phyloP scores from a whole-genome alignment of 495 filamentous ascomycete species.

The Aspergillus conjunctus region DNA sequence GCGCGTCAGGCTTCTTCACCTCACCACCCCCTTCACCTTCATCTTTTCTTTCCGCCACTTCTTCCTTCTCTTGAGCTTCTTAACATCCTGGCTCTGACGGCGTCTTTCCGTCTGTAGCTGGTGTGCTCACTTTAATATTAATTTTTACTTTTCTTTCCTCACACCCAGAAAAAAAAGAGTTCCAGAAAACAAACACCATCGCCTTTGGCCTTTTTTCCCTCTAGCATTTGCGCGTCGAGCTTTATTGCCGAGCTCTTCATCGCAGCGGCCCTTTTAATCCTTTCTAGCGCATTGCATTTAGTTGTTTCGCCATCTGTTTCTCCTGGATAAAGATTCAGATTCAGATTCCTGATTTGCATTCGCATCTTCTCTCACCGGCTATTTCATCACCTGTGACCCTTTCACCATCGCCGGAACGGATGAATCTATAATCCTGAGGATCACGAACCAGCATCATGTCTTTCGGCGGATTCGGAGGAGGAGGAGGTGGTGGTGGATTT shows the following conservation, averaged over 20 bases:
- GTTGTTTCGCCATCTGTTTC: constrained; percentile 1
- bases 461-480: constrained; percentile 36
- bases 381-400: constrained; percentile 2
- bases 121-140: constrained; percentile 14
- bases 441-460: constrained; percentile 46
- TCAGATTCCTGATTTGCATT: constrained; percentile 3
- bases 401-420: constrained; percentile 30
- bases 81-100: constrained; percentile 23
- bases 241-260: constrained; percentile 7
- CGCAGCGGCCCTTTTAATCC: not conserved
- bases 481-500: constrained; percentile 62
- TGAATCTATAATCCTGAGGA: constrained; percentile 37
- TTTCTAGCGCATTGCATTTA: constrained; percentile 15
- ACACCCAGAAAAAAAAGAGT: constrained; percentile 1
- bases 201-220: constrained; percentile 12
- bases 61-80: constrained; percentile 21
- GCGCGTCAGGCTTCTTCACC: constrained; percentile 31
- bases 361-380: constrained; percentile 8
- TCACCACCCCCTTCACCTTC: constrained; percentile 26
- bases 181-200: constrained; percentile 22
- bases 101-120: constrained; percentile 23
- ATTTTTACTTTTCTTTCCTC: constrained; percentile 10
- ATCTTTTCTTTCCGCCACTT: constrained; percentile 25
- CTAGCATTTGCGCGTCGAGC: constrained; percentile 21
- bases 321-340: not conserved